Percentiles rank a stretch among this genome's conserved stretches.
Evolutionary conservation across 768 basidiomycete genomes (phyloP).

Genomic region (Suillus bovinus): DNA sequence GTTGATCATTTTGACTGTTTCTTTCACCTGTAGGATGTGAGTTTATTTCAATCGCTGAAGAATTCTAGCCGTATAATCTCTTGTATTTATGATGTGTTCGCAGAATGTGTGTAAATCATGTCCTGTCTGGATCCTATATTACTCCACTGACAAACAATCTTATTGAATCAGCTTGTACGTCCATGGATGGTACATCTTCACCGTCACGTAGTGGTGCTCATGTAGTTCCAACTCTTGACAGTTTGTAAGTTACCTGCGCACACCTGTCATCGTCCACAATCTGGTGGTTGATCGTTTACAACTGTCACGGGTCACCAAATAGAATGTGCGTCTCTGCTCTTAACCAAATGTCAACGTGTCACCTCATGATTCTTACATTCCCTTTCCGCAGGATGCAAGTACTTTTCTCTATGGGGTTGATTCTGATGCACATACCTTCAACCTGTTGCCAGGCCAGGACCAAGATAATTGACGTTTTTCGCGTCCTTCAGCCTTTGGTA

Average conservation of each 20-base stretch:
- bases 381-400: neutral
- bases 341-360: neutral
- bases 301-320: neutral
- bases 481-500: neutral
- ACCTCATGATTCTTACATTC: neutral
- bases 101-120: neutral
- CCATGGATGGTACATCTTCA: neutral
- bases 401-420: neutral
- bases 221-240: neutral
- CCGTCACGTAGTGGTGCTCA: neutral
- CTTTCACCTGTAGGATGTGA: neutral
- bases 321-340: neutral
- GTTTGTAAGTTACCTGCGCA: slow-evolving; percentile 2
- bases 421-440: neutral
- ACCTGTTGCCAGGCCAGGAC: rapidly evolving
- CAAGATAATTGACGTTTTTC: rapidly evolving
- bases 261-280: neutral
- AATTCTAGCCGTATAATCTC: neutral
- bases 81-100: neutral
- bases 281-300: neutral
- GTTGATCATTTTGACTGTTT: neutral
- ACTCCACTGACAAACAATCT: neutral
- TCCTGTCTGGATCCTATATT: neutral
- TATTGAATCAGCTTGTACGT: neutral
- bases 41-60: neutral